A percentile compares a stretch with the other conserved stretches of the same genome.
Evolutionary conservation across 805 yeast genomes (phyloP).

Genomic region (Candida palmyrensis): DNA sequence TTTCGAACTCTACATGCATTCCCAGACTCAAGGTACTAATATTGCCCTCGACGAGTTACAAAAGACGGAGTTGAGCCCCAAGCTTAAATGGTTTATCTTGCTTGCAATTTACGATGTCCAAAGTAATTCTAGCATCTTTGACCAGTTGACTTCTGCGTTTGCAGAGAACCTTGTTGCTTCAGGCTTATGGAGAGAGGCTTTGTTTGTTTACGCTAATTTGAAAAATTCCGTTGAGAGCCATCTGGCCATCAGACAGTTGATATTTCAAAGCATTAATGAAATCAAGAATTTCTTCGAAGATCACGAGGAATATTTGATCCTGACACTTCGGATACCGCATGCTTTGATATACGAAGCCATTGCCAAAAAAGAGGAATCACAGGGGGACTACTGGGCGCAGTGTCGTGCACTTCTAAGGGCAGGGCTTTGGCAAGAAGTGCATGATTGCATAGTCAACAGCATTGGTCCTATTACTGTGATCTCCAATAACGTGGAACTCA

Average conservation of each 20-base stretch:
- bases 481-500: conserved; percentile 33
- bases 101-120: conserved; percentile 29
- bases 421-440: conserved; percentile 57
- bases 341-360: conserved; percentile 49
- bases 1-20: conserved; percentile 13
- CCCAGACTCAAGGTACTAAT: conserved; percentile 4
- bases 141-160: conserved; percentile 29
- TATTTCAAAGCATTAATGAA: conserved; percentile 27
- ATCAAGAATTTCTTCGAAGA: conserved; percentile 17
- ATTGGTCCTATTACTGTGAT: conserved; percentile 75
- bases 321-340: conserved; percentile 43
- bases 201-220: conserved; percentile 60
- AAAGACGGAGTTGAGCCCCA: conserved; percentile 23
- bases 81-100: conserved; percentile 48
- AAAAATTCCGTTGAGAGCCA: conserved; percentile 41
- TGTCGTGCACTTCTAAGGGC: conserved; percentile 61
- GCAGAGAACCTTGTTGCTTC: conserved; percentile 44
- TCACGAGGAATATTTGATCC: conserved; percentile 32
- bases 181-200: conserved; percentile 53
- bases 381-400: conserved; percentile 53
- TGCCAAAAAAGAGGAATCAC: conserved; percentile 49
- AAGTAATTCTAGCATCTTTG: conserved; percentile 10
- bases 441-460: conserved; percentile 43
- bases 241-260: conserved; percentile 30
- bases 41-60: conserved; percentile 7